These are phyloP conservation scores for Hypericum perforatum DNA, from an alignment of 345 rosid genomes.

Conservation along the genomic window DNA sequence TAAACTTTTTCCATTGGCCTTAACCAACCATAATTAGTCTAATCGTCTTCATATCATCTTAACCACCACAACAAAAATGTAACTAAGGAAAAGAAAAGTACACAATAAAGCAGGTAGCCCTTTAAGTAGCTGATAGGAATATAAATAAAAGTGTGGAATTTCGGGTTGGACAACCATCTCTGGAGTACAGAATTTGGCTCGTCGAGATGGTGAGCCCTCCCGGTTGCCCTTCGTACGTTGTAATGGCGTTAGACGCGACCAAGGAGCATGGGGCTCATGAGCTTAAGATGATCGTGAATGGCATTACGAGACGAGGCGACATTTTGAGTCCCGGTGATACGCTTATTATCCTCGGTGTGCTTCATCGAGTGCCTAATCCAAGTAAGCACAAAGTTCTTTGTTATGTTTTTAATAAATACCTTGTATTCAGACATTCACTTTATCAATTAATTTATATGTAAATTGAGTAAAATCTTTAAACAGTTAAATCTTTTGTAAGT, in stretches of 20 bases:
- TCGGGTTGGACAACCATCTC: background rate
- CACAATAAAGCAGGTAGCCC: no score
- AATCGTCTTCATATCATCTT: no score
- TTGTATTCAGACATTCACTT: background rate
- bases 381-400: constrained; percentile 26
- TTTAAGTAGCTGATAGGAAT: no score
- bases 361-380: constrained; percentile 43
- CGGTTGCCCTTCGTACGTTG: constrained; percentile 25
- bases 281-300: constrained; percentile 23
- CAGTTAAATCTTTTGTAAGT: no score
- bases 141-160: background rate
- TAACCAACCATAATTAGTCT: no score
- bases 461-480: no score
- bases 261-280: constrained; percentile 35
- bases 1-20: background rate
- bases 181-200: background rate
- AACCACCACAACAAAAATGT: no score
- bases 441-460: no score
- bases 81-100: no score
- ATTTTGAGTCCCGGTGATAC: constrained; percentile 41
- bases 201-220: constrained; percentile 23
- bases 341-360: constrained; percentile 41
- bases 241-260: constrained; percentile 48
- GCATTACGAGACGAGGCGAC: constrained; percentile 29
- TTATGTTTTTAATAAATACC: background rate